Base-by-base conservation (phyloP, 345 rosid genomes). In the Hibiscus syriacus region DNA sequence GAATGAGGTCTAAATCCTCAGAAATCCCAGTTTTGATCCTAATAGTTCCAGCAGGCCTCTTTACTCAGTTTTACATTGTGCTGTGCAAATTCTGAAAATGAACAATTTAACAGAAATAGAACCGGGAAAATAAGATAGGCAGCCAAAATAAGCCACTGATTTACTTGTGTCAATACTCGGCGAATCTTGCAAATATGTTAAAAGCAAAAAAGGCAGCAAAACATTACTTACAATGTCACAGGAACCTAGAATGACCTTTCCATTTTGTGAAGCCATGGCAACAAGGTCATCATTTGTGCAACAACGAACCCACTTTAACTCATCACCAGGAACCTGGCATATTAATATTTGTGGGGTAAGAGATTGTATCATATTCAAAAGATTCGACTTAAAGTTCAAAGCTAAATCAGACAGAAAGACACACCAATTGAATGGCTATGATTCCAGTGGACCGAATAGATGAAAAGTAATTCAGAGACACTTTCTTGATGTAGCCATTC, bases 401-500 rank as follows among this genome's bases (percentile, higher is more conserved):
- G 62, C 38, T 9, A 43, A 53, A 13, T 68, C 49, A 61, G 38
- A 67, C n/a, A 10, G 41, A 68, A 67, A 73, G 55, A 73, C 90
- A 74, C 72, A 93, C 98, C 97, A 93, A 77, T 68, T 90, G 97
- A 80, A 90, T 87, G 56, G 97, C 98, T 57, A 93, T 93, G 71
- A 90, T 93, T 83, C 98, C 98, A 5, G 95, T 90, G 70, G 98
- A 89, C 41, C 98, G 91, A 74, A 93, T 89, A 48, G 94, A 81
- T 6, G 97, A 90, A 74, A 93, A 93, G 55, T 74, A 59, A 71
- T 83, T 90, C 77, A 93, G 76, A 16, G 98, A 69, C n/a, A 86
- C 97, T 86, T 89, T 90, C 84, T 93, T 93, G 83, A 93, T 90
- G 91, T 89, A 93, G 77, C 98, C 97, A 74, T 86, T 87, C 72